Evolutionary conservation across 495 filamentous ascomycete species (phyloP).

Genomic region (Baudoinia panamericana): DNA sequence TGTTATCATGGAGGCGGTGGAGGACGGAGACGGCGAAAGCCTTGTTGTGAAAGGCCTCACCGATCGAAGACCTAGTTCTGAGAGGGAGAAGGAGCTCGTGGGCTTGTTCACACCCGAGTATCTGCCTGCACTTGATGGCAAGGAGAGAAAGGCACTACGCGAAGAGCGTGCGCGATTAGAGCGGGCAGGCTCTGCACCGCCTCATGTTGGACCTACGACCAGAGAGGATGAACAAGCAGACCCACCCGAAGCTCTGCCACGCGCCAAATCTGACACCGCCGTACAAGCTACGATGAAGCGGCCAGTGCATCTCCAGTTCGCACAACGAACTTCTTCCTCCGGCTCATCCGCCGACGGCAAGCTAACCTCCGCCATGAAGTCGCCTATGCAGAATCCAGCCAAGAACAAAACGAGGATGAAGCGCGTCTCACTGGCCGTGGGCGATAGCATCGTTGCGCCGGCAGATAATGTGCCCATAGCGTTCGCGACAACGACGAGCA

Average conservation of each 20-base stretch:
- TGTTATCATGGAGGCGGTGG: background rate
- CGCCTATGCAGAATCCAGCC: constrained; percentile 7
- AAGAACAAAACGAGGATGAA: constrained; percentile 10
- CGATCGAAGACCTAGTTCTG: constrained; percentile 4
- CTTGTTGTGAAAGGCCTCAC: constrained; percentile 1
- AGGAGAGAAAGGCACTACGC: constrained; percentile 1
- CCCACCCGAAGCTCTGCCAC: background rate
- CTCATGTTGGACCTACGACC: background rate
- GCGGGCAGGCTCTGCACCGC: constrained; percentile 12
- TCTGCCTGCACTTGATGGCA: constrained; percentile 13
- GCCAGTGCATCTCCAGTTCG: constrained; percentile 8
- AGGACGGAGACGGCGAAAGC: background rate
- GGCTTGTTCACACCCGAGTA: constrained; percentile 19
- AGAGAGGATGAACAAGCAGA: background rate
- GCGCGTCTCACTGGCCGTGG: constrained; percentile 17
- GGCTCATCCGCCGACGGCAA: constrained; percentile 18
- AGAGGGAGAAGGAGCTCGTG: constrained; percentile 16
- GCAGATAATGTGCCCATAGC: constrained; percentile 15
- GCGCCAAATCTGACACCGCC: constrained; percentile 9
- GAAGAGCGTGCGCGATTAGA: background rate
- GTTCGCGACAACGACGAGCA: background rate
- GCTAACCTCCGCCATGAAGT: constrained; percentile 18
- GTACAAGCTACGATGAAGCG: constrained; percentile 11
- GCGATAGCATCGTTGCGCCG: constrained; percentile 17
- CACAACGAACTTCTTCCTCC: constrained; percentile 15